A percentile compares a stretch with the other conserved stretches of the same genome.
Evolutionary conservation across 1,284 basidiomycete genomes (phyloP).

Genomic region (Porodaedalea pini): DNA sequence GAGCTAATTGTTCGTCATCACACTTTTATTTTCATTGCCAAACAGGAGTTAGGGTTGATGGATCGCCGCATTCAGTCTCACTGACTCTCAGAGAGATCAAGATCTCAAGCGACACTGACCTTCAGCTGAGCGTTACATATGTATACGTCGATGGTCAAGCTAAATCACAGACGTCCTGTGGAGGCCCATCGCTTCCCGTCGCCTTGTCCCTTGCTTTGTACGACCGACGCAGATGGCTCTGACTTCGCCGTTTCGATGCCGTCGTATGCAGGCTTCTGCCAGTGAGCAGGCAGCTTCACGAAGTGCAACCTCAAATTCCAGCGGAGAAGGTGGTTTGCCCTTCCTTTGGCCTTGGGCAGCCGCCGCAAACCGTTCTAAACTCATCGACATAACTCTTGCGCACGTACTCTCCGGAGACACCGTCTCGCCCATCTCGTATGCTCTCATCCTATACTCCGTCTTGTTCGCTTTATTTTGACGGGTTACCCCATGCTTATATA

Average conservation of each 20-base stretch:
- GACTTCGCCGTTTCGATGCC: background rate
- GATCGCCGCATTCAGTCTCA: too few species aligned
- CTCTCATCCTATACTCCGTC: background rate
- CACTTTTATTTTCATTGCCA: too few species aligned
- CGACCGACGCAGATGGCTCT: background rate
- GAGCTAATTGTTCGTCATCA: too few species aligned
- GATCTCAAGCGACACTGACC: background rate
- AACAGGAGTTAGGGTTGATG: too few species aligned
- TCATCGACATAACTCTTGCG: constrained; percentile 25
- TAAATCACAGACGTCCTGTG: background rate
- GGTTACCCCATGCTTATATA: constrained; percentile 12
- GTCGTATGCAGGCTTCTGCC: background rate
- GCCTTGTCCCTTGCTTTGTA: background rate
- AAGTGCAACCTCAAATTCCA: background rate
- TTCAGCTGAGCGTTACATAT: background rate
- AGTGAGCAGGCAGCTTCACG: background rate
- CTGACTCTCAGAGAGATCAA: too few species aligned
- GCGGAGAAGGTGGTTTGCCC: background rate
- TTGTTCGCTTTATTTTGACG: background rate
- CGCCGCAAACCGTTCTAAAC: constrained; percentile 6
- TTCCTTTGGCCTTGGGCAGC: constrained; percentile 8
- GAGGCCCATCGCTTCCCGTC: background rate
- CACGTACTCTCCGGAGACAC: constrained; percentile 39
- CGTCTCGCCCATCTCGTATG: constrained; percentile 38
- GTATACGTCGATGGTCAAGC: background rate